Evolutionary conservation across 139 green algal species (phyloP).

Genomic region (Edaphochlamys debaryana): DNA sequence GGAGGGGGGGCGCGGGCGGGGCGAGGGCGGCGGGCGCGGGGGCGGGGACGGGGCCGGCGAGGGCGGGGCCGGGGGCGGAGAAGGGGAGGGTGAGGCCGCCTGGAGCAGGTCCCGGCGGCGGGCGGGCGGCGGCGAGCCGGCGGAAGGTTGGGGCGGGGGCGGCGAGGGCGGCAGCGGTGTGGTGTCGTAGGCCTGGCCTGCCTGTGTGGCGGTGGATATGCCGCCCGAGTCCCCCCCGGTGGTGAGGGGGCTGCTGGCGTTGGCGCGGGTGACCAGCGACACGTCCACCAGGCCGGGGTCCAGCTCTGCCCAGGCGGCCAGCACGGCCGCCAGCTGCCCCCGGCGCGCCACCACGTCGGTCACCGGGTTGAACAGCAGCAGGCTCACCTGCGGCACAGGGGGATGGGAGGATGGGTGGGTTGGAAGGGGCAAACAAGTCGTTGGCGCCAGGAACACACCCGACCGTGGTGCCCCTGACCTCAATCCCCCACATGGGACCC

Average conservation of each 20-base stretch:
- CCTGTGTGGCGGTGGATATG: neutral
- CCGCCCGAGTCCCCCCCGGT: neutral
- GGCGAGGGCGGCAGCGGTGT: neutral
- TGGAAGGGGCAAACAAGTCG: too few relatives aligned
- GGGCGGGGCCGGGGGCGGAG: neutral
- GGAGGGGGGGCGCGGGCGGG: neutral
- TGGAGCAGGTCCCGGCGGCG: neutral
- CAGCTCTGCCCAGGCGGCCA: slow-evolving; percentile 8
- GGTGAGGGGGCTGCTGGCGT: neutral
- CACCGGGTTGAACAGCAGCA: neutral
- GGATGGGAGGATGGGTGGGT: too few relatives aligned
- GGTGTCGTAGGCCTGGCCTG: slow-evolving; percentile 14
- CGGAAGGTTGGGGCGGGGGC: neutral
- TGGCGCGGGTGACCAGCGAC: neutral
- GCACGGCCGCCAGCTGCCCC: neutral
- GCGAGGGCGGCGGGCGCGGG: neutral
- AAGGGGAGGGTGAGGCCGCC: neutral
- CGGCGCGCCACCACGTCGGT: neutral
- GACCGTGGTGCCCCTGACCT: too few relatives aligned
- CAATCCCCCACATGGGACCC: too few relatives aligned
- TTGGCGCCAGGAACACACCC: too few relatives aligned
- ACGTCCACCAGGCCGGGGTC: neutral
- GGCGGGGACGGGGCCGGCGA: neutral
- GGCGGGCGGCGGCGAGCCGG: neutral
- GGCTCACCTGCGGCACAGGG: slow-evolving; percentile 3